Conservation (phyloP, 495 filamentous ascomycete genomes). For the Daldinia concentrica region DNA sequence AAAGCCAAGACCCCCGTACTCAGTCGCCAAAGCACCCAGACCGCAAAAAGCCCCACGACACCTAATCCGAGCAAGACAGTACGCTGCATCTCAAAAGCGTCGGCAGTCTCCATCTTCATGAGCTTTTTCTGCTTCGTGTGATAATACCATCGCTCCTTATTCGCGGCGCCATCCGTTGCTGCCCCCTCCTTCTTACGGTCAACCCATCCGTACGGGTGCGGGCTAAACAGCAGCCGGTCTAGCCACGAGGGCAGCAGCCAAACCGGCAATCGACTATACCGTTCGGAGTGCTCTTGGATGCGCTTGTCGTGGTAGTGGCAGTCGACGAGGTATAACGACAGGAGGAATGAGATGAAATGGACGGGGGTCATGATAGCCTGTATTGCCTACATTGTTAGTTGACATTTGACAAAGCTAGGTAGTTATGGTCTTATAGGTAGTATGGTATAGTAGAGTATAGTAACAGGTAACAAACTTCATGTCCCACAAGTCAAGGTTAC, state of each 20-base stretch:
- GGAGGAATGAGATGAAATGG: conserved; percentile 60
- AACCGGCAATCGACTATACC: conserved; percentile 43
- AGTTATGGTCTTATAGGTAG: neutral
- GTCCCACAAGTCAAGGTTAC: neutral
- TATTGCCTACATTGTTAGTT: conserved; percentile 14
- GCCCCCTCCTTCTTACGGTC: conserved; percentile 24
- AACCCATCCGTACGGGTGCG: conserved; percentile 45
- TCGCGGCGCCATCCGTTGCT: neutral
- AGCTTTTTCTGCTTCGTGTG: conserved; percentile 62
- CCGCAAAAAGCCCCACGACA: conserved; percentile 33
- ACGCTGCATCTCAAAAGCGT: conserved; percentile 60
- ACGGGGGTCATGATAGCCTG: conserved; percentile 60
- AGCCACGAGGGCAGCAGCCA: conserved; percentile 53
- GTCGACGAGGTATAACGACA: conserved; percentile 62
- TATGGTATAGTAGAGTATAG: neutral
- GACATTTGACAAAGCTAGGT: neutral
- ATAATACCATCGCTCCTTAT: conserved; percentile 51
- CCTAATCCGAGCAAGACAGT: conserved; percentile 50
- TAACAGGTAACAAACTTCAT: neutral
- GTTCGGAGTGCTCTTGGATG: conserved; percentile 50
- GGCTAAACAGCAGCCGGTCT: conserved; percentile 49
- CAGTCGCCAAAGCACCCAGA: conserved; percentile 47
- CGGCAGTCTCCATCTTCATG: conserved; percentile 59
- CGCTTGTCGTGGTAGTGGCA: conserved; percentile 51
- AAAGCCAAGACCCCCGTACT: conserved; percentile 19